Base-by-base conservation (phyloP, 495 filamentous ascomycete species). In the Penicillium maclennaniae region DNA sequence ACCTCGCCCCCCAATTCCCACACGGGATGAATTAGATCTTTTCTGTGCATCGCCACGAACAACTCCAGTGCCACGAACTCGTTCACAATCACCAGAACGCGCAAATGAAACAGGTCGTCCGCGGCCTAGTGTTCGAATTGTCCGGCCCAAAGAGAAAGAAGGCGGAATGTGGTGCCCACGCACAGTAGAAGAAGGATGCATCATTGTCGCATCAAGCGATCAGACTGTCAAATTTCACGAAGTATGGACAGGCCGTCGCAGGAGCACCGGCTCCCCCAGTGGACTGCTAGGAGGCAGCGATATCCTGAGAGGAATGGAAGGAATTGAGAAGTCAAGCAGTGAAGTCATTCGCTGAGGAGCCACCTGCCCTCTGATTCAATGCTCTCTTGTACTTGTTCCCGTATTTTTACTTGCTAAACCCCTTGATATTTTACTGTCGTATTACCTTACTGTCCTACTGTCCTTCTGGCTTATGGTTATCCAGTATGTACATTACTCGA, bases 151-250 rank as follows among this genome's bases (percentile, higher is more conserved):
- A 45, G 66, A 74, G 25, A 76, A 78, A 49, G 73, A 79, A 58
- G 77, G 79, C 27, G 75, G 73, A 1, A 61, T 72, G 19, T 83
- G 79, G 78, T 77, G 76, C 41, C 63, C 64, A 7, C 78, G 87
- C 28, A 87, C 83, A 1, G 72, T 76, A n/a, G 79, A 87, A 57
- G 92, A 96, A 64, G 92, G 92, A 8, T 97, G 92, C 65, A 88
- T 98, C 54, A 88, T 96, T 34, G 87, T 98, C 46, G 95, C 92
- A 26, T 89, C 89, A 23, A 96, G 91, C 60, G 93, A 97, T 70
- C 86, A 89, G 65, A 95, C 85, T 60, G 88, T 98, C 66, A 92
- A 93, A 68, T 98, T 97, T 58, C 92, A 98, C 67, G 92, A 97
- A 69, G 83, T 98, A 10, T 97, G 91, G 95, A 77, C 77, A 14